Base-by-base conservation (phyloP, 192 early-diverging fungal genomes). In the Bifiguratus adelaidae region DNA sequence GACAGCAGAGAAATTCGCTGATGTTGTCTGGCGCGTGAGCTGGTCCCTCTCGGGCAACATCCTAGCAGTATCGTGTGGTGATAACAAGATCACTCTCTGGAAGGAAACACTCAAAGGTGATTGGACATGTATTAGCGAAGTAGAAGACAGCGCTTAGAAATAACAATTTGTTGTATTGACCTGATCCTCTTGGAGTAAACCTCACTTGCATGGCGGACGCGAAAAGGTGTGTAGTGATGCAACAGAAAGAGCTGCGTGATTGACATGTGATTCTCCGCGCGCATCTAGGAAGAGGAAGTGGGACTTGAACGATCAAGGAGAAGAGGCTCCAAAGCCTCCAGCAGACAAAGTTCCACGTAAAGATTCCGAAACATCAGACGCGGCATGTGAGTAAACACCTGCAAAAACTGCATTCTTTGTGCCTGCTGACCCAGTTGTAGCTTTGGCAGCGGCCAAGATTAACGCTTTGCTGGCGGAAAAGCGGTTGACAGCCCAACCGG, bases 1-100 rank as follows among this genome's bases (percentile, higher is more conserved):
- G 20, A 67, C 74, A 33, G 55, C 68, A 16, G 86, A 85, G 8
- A 77, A 82, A 28, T 99, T 99, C 66, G 71, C 82, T 21, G 96
- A 99, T 70, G 96, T 93, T 7, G 87, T 99, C 28, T 99, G 96
- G 96, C 78, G 92, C 41, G 92, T 99, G 44, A 92, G 89, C 74
- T 99, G 96, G 96, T 91, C 88, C 19, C 61, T 85, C 49, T 78
- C 89, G 4, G 96, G 96, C 12, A 97, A 95, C 58, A 85, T 97
- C 23, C 65, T 99, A 44, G 96, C 96, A 3, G 96, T 99, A 8
- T 86, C 89, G 7, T 85, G 88, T 55, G 96, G 92, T 18, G 93
- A 99, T 61, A 97, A 97, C 72, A 92, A 87, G 70, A 74, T 99
- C 15, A 91, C 88, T 3, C 68, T 99, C 45, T 99, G 92, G 92